Evolutionary conservation across 495 filamentous ascomycete species (phyloP), one percentile per base, ranked within the genome.

Genomic region (Neurospora sublineolata): DNA sequence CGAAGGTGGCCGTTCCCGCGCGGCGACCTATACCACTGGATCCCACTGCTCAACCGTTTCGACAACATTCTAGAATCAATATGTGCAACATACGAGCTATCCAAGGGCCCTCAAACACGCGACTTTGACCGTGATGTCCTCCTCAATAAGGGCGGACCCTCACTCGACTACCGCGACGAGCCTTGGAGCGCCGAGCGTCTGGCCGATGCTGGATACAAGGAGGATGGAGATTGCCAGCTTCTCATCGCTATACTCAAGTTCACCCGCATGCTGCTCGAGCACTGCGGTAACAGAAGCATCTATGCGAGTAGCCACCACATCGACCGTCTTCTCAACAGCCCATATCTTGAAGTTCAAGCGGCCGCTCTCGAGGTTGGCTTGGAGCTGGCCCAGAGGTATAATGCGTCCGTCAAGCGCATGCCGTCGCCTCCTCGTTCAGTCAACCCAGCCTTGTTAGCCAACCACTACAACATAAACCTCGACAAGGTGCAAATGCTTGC

Each of bases 1-100:
- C 87, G 87, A 70, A 85, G 89, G 87, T 98, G 94, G 96, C 92
- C 92, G 36, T 97, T 97, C 77, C 94, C 94, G n/a, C 87, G 95
- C 79, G 96, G 96, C 67, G 96, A 99, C 76, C 85, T 98, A 58
- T 98, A 98, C 77, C 94, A 99, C 84, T 99, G 96, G 96, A 97
- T 98, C 77, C 90, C 92, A 39, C 86, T 97, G 46, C 84, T 99
- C 67, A 94, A 99, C 82, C 90, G 94, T 72, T 98, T 99, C 80
- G 96, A 99, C 81, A 86, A 87, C 73, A 88, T 97, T 71, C 83
- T 98, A 20, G 92, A 96, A 71, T 86, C 88, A 36, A 91, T 94
- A 78, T 93, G 89, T 79, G 84, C 90, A 41, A 91, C 89, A 75
- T 98, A 99, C 82, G 88, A 87, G 73, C 85, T 99, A 38, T 88